Evolutionary conservation across 2,329 filamentous ascomycete genomes (phyloP).

Genomic region (Ceratocystis destructans): DNA sequence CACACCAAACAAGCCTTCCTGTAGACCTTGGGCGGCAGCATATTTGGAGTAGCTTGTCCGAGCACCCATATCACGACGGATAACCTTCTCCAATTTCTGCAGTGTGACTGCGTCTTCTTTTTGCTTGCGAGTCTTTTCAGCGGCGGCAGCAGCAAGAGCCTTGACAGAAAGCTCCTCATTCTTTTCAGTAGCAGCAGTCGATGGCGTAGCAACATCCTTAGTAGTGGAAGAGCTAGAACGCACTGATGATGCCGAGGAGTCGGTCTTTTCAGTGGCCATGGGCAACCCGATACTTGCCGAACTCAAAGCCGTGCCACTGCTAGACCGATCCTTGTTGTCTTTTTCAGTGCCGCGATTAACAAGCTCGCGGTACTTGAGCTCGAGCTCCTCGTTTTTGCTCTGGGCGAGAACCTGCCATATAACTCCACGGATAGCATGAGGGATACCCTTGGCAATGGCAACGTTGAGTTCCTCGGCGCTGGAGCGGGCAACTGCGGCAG

Average conservation of each 20-base stretch:
- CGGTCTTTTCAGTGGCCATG: slow-evolving; percentile 50
- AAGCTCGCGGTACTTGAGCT: slow-evolving; percentile 73
- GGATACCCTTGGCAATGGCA: slow-evolving; percentile 86
- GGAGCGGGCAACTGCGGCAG: slow-evolving; percentile 71
- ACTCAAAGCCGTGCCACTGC: slow-evolving; percentile 40
- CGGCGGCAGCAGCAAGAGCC: slow-evolving; percentile 47
- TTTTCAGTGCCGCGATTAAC: slow-evolving; percentile 68
- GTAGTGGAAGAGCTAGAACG: slow-evolving; percentile 65
- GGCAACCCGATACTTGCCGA: slow-evolving; percentile 40
- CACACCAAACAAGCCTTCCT: slow-evolving; percentile 85
- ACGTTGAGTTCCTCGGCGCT: slow-evolving; percentile 80
- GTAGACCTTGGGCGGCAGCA: slow-evolving; percentile 75
- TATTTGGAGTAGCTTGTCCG: slow-evolving; percentile 96
- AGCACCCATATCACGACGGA: slow-evolving; percentile 78
- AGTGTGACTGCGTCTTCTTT: slow-evolving; percentile 64
- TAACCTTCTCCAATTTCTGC: slow-evolving; percentile 77
- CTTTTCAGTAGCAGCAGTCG: slow-evolving; percentile 36
- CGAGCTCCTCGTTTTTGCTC: slow-evolving; percentile 84
- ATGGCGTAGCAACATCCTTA: slow-evolving; percentile 36
- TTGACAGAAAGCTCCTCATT: slow-evolving; percentile 51
- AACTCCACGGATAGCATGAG: slow-evolving; percentile 88
- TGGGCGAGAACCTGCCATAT: slow-evolving; percentile 97
- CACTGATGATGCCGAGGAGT: slow-evolving; percentile 73
- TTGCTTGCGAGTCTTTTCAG: slow-evolving; percentile 61
- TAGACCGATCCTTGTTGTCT: slow-evolving; percentile 47